phyloP scores from a whole-genome alignment of 139 green algal species.

The Chlamydomonas sp. region DNA sequence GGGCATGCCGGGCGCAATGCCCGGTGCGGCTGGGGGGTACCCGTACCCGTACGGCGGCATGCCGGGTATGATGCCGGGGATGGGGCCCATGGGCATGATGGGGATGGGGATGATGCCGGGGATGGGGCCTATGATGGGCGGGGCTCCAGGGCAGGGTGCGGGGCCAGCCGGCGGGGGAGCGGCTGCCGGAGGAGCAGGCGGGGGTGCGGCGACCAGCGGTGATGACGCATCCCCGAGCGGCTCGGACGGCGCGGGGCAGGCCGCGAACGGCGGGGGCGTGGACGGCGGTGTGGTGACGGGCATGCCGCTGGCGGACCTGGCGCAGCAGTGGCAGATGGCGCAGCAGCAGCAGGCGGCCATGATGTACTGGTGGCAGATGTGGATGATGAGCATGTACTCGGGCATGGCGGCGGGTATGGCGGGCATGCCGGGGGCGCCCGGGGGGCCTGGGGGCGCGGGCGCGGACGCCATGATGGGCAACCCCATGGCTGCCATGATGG shows the following conservation, averaged over 20 bases:
- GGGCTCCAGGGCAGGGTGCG: neutral
- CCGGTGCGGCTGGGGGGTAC: neutral
- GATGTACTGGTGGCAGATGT: conserved; percentile 60
- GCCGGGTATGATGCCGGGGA: neutral
- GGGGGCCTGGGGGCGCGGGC: neutral
- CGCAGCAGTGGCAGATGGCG: conserved; percentile 59
- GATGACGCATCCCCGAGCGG: neutral
- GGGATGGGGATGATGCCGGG: neutral
- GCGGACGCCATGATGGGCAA: neutral
- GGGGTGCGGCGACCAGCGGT: neutral
- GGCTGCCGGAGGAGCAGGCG: neutral
- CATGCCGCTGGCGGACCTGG: conserved; percentile 54
- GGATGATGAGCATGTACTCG: conserved; percentile 45
- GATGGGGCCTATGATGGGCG: neutral
- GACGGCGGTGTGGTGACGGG: conserved; percentile 41
- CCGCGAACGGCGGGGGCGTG: neutral
- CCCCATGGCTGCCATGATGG: neutral
- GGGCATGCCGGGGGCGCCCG: neutral
- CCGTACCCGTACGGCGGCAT: neutral
- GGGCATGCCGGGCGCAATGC: neutral
- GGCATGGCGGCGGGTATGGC: neutral
- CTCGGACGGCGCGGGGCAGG: neutral
- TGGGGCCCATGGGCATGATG: neutral
- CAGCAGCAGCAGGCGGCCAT: conserved; percentile 55
- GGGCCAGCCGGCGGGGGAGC: neutral